Evolutionary conservation across 2,329 filamentous ascomycete species (phyloP).

Genomic region (Talaromyces sp.): DNA sequence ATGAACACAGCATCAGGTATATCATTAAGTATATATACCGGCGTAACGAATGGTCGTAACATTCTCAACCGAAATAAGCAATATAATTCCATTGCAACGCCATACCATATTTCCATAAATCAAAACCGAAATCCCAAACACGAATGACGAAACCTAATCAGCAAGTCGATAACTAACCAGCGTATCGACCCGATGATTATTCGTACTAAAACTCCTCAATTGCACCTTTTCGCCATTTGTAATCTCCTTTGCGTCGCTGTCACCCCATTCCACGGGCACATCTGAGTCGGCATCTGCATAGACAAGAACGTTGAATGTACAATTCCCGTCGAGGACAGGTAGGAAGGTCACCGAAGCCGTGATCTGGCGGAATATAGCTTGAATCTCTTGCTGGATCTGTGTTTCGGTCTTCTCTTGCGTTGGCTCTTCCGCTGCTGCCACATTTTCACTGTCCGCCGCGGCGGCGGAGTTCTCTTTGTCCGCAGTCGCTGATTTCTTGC

Average conservation of each 20-base stretch:
- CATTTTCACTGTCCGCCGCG: conserved; percentile 63
- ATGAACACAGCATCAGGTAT: neutral
- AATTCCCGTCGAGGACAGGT: conserved; percentile 88
- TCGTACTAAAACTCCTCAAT: conserved; percentile 92
- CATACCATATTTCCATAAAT: neutral
- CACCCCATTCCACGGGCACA: conserved; percentile 96
- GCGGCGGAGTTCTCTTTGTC: conserved; percentile 50
- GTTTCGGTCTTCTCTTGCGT: conserved; percentile 75
- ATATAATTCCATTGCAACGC: neutral
- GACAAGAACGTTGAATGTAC: conserved; percentile 97
- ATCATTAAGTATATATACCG: neutral
- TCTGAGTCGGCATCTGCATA: conserved; percentile 97
- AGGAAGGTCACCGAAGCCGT: conserved; percentile 96
- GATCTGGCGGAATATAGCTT: conserved; percentile 95
- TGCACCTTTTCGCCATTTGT: conserved; percentile 92
- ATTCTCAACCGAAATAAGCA: neutral
- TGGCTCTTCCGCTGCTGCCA: neutral
- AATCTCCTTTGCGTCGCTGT: conserved; percentile 97
- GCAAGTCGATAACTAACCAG: conserved; percentile 80
- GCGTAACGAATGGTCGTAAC: neutral
- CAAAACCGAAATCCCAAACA: neutral
- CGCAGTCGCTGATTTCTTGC: conserved; percentile 30
- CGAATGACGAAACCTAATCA: conserved; percentile 30
- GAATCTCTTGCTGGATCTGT: conserved; percentile 94
- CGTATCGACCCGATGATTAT: conserved; percentile 89